phyloP scores from a whole-genome alignment of 176 grass and related monocot species.

The Cenchrus americanus region DNA sequence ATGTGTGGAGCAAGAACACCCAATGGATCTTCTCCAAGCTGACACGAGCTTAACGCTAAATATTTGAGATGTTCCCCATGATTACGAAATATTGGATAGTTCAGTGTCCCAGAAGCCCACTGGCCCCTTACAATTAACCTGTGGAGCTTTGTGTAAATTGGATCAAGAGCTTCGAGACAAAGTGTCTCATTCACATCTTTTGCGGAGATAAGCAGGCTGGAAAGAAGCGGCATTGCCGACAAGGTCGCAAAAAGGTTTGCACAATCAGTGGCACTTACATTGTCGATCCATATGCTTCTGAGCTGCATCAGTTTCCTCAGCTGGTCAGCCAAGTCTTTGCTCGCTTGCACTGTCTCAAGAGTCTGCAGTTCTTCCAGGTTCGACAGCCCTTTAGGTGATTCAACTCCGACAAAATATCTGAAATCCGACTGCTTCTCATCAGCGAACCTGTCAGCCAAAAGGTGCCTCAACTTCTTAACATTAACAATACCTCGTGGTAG shows the following conservation, averaged over 20 bases:
- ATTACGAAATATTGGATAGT: conserved; percentile 23
- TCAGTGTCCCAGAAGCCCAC: neutral
- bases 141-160: neutral
- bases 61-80: neutral
- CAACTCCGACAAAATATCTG: conserved; percentile 35
- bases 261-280: conserved; percentile 9
- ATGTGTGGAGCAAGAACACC: neutral
- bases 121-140: conserved; percentile 13
- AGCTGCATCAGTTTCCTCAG: conserved; percentile 44
- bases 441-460: conserved; percentile 35
- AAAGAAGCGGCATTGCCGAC: conserved; percentile 29
- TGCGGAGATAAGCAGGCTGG: conserved; percentile 36
- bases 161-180: neutral
- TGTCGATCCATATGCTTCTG: conserved; percentile 38
- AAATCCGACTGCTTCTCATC: conserved; percentile 40
- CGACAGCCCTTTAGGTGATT: conserved; percentile 43
- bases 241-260: conserved; percentile 20
- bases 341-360: conserved; percentile 42
- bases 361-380: conserved; percentile 44
- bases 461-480: conserved; percentile 33
- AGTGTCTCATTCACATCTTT: conserved; percentile 26
- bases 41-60: conserved; percentile 11
- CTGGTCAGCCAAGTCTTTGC: conserved; percentile 39
- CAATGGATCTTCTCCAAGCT: conserved; percentile 23
- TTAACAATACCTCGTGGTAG: conserved; percentile 39